These are phyloP conservation scores for Backusella morwellensis DNA, from an alignment of 192 early-diverging fungal species.

Conservation along the genomic window DNA sequence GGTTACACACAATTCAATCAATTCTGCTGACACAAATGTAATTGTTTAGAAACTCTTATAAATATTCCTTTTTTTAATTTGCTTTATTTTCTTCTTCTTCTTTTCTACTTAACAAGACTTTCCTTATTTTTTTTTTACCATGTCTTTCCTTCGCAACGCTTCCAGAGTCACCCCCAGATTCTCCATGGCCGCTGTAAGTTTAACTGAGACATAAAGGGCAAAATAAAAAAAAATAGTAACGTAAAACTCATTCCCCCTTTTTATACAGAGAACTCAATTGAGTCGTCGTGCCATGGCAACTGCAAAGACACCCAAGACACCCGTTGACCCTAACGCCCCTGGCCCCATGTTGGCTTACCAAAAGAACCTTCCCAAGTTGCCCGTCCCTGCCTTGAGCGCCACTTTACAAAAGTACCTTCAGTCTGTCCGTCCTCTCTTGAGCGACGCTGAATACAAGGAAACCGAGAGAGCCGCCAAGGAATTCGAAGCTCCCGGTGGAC, in stretches of 20 bases:
- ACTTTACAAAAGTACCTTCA: constrained; percentile 84
- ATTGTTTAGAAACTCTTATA: constrained; percentile 1
- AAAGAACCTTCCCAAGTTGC: constrained; percentile 79
- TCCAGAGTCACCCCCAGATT: neutral
- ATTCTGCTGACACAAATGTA: constrained; percentile 4
- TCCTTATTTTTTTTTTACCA: neutral
- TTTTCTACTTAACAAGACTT: constrained; percentile 2
- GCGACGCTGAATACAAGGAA: constrained; percentile 65
- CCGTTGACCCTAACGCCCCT: neutral
- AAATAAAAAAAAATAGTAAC: neutral
- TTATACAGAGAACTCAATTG: neutral
- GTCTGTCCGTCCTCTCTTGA: constrained; percentile 72
- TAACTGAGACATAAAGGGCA: neutral
- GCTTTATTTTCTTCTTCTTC: neutral
- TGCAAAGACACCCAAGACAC: constrained; percentile 14
- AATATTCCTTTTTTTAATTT: neutral
- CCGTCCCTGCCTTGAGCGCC: constrained; percentile 82
- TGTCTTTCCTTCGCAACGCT: constrained; percentile 5
- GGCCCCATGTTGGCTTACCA: constrained; percentile 66
- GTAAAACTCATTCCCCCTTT: neutral
- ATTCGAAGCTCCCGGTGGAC: constrained; percentile 78
- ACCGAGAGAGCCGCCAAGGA: constrained; percentile 68
- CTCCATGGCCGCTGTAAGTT: neutral
- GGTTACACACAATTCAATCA: neutral
- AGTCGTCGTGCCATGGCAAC: constrained; percentile 15